A percentile compares a stretch with the other conserved stretches of the same genome.
Evolutionary conservation across 176 grass and related monocot species (phyloP).

Genomic region (Elaeis guineensis): DNA sequence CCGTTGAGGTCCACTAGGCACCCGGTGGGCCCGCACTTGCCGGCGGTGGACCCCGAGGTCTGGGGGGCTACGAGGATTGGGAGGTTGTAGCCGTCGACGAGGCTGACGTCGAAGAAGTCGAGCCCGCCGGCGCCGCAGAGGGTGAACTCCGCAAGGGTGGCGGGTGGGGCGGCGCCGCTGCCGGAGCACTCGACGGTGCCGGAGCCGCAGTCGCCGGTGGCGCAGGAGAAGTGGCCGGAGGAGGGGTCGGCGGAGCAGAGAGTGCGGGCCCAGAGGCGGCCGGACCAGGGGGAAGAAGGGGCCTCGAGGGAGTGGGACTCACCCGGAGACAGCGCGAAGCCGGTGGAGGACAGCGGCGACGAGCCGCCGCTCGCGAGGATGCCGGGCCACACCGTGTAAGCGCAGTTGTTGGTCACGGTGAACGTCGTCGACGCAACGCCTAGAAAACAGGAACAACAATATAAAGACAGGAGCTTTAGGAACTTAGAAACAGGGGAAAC

Average conservation of each 20-base stretch:
- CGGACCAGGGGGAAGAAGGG: slow-evolving; percentile 44
- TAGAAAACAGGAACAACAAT: not conserved
- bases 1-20: slow-evolving; percentile 52
- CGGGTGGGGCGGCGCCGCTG: slow-evolving; percentile 29
- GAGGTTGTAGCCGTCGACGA: slow-evolving; percentile 31
- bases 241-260: slow-evolving; percentile 30
- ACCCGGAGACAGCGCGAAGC: slow-evolving; percentile 47
- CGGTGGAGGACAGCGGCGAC: slow-evolving; percentile 35
- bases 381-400: slow-evolving; percentile 55
- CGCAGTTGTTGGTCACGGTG: slow-evolving; percentile 49
- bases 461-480: too few species aligned
- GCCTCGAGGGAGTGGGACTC: slow-evolving; percentile 35
- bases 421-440: slow-evolving; percentile 41
- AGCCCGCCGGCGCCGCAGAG: slow-evolving; percentile 32
- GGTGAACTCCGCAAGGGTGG: slow-evolving; percentile 64
- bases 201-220: slow-evolving; percentile 56
- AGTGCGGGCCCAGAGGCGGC: slow-evolving; percentile 56
- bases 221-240: slow-evolving; percentile 31
- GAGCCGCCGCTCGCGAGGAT: slow-evolving; percentile 45
- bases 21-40: slow-evolving; percentile 32
- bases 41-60: too few species aligned
- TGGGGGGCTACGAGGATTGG: slow-evolving; percentile 26
- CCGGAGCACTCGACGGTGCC: slow-evolving; percentile 50
- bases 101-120: slow-evolving; percentile 35
- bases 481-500: too few species aligned